Evolutionary conservation across 1,284 basidiomycete genomes (phyloP), one percentile per base, ranked within the genome.

Genomic region (Trichosporon sp.): DNA sequence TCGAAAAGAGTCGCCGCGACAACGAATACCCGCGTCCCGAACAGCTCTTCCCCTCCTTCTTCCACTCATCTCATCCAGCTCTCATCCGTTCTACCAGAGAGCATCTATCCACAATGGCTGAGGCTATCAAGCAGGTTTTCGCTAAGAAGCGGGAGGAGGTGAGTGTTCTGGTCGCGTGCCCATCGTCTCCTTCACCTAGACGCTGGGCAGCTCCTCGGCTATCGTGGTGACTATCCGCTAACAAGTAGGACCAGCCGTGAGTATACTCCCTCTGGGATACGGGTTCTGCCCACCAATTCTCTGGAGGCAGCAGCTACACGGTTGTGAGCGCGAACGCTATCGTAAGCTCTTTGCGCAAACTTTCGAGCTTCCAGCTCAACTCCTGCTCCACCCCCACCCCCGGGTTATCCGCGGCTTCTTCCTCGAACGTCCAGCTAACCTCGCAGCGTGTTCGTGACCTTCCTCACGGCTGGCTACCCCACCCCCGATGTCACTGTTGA

Each of bases 401-500:
- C 27, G 56, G 27, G 15, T 32, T 31, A 8, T 31, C 27, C 18
- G 56, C 56, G 18, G 18, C 56, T 1, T 31, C 51, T 38, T 25
- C 21, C 32, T 18, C 15, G 32, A 31, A n/a, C 42, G 23, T 31
- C 38, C 38, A 15, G 34, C 35, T 34, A 38, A 35, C 70, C 32
- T 58, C 82, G 79, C 64, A 89, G 92, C 58, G 92, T 90, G 23
- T 86, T 95, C 71, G 88, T 95, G 70, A 92, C 93, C 58, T 97
- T 96, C 84, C 86, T 97, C 74, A 98, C 95, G 25, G 94, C 93
- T 68, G 95, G 95, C 29, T 97, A 89, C 83, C 95, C 94, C 27
- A 88, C 86, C 12, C 83, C 84, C 65, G 86, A 89, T 76, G 90
- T 91, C 71, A 98, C 96, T 0, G 92, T 97, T 15, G 89, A 92